Conservation (phyloP, 495 filamentous ascomycete genomes). For the Aspergillus mulundensis region DNA sequence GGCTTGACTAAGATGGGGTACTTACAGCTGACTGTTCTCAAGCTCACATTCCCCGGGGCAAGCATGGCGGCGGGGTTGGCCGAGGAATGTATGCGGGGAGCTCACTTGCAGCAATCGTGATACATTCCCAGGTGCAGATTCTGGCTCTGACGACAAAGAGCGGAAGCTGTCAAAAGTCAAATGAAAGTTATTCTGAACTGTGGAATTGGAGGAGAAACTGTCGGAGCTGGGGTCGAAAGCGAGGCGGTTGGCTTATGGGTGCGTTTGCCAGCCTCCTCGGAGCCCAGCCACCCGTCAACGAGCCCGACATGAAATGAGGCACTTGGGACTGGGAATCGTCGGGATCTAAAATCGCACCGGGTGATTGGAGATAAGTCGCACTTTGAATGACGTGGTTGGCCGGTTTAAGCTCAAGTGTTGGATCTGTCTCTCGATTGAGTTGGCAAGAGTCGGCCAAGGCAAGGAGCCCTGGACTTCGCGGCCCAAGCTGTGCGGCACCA, state of each 20-base stretch:
- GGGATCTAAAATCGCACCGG: conserved; percentile 8
- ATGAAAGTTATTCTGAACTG: background rate
- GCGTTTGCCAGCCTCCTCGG: conserved; percentile 10
- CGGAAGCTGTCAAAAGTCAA: conserved; percentile 4
- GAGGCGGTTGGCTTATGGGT: conserved; percentile 19
- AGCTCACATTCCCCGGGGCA: conserved; percentile 27
- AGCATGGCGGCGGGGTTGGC: conserved; percentile 31
- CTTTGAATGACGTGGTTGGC: conserved; percentile 1
- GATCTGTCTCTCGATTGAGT: conserved; percentile 2
- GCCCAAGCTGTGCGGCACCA: conserved; percentile 8
- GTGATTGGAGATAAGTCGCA: conserved; percentile 13
- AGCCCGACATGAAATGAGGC: conserved; percentile 12
- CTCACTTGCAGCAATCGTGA: conserved; percentile 21
- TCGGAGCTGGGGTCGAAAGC: background rate
- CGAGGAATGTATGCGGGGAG: conserved; percentile 19
- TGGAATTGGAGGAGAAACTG: background rate
- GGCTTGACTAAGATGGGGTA: background rate
- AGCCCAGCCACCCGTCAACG: conserved; percentile 22
- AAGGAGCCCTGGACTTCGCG: conserved; percentile 2
- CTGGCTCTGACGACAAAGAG: conserved; percentile 5
- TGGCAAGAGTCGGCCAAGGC: background rate
- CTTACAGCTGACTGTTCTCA: conserved; percentile 38
- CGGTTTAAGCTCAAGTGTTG: background rate
- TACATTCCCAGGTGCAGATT: conserved; percentile 19
- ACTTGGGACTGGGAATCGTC: background rate